Percentiles rank a stretch among this genome's conserved stretches.
These are phyloP conservation scores for Linderniella brevidens DNA, from an alignment of 257 asterid genomes.

Conservation along the genomic window DNA sequence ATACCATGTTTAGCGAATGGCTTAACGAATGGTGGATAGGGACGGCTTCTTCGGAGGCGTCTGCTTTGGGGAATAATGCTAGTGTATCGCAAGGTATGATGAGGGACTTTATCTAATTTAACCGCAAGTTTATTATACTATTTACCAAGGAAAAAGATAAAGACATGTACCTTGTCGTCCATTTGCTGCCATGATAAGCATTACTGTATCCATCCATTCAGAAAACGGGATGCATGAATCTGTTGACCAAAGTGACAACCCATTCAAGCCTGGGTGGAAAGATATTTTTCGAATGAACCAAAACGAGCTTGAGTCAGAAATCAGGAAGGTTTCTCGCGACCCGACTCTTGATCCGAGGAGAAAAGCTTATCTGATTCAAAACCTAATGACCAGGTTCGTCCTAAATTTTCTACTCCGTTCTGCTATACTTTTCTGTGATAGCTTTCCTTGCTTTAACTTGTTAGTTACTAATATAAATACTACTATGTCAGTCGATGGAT, in stretches of 20 bases:
- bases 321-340: conserved; percentile 86
- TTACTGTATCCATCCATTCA: conserved; percentile 10
- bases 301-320: conserved; percentile 96
- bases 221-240: conserved; percentile 54
- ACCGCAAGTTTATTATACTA: too few relatives aligned
- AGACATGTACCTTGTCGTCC: too few relatives aligned
- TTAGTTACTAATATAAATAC: conserved; percentile 13
- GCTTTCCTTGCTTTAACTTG: conserved; percentile 6
- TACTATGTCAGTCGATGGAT: conserved; percentile 73
- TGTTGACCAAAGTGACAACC: conserved; percentile 48
- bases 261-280: conserved; percentile 97
- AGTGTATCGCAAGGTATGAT: conserved; percentile 39
- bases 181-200: too few relatives aligned
- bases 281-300: conserved; percentile 95
- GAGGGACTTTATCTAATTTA: neutral
- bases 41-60: conserved; percentile 23
- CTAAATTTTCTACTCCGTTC: conserved; percentile 7
- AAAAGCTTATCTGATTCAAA: conserved; percentile 87
- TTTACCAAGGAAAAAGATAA: too few relatives aligned
- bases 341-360: conserved; percentile 93
- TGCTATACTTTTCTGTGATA: neutral
- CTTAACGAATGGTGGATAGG: conserved; percentile 98
- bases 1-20: conserved; percentile 98
- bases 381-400: conserved; percentile 83
- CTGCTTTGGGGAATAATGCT: conserved; percentile 27